A percentile compares a stretch with the other conserved stretches of the same genome.
phyloP scores from a whole-genome alignment of 2,329 filamentous ascomycete species.

The Diaporthe sp. region DNA sequence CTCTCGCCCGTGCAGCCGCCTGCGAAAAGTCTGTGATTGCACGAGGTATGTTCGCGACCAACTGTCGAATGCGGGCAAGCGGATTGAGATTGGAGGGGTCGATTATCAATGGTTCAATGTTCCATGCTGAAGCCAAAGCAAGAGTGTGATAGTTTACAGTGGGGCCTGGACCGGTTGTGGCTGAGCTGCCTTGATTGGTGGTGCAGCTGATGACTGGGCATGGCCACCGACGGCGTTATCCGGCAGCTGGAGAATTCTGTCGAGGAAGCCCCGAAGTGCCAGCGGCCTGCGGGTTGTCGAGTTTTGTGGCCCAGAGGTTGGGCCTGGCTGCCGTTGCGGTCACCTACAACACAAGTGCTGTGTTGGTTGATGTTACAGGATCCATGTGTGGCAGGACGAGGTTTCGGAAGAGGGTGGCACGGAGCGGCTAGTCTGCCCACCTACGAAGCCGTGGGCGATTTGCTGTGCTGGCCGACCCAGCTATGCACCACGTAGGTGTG shows the following conservation, averaged over 20 bases:
- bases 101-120: slow-evolving; percentile 3
- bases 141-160: slow-evolving; percentile 18
- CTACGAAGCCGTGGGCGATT: background rate
- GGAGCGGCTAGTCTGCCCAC: background rate
- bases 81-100: slow-evolving; percentile 28
- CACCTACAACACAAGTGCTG: slow-evolving; percentile 1
- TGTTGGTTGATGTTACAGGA: slow-evolving; percentile 19
- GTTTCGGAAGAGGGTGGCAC: slow-evolving; percentile 22
- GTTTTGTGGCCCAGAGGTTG: background rate
- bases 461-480: background rate
- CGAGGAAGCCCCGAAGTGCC: background rate
- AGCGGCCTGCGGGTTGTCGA: slow-evolving; percentile 5
- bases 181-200: slow-evolving; percentile 21
- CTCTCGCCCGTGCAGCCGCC: background rate
- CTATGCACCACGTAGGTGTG: background rate
- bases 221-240: slow-evolving; percentile 19
- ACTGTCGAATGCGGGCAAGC: slow-evolving; percentile 30
- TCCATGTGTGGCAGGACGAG: background rate
- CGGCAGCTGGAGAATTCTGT: slow-evolving; percentile 6
- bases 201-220: background rate
- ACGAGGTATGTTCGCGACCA: slow-evolving; percentile 7
- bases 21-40: slow-evolving; percentile 8
- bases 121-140: slow-evolving; percentile 9
- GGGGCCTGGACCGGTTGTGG: slow-evolving; percentile 19
- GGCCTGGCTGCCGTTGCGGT: slow-evolving; percentile 13